Percentiles rank a stretch among this genome's conserved stretches.
These are phyloP conservation scores for Aspergillus leporis DNA, from an alignment of 495 filamentous ascomycete species.

Conservation along the genomic window DNA sequence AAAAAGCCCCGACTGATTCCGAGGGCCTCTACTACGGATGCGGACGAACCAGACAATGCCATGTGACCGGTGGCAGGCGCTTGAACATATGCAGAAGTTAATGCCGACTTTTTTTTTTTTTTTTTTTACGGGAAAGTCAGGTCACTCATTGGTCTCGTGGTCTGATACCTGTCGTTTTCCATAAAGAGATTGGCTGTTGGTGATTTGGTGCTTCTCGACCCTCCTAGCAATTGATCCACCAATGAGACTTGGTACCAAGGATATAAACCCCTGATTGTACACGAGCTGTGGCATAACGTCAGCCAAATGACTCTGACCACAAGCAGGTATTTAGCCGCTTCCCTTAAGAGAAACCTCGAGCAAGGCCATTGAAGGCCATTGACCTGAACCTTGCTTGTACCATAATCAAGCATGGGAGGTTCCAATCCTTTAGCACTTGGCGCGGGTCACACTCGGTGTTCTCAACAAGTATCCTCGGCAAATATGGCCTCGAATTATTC, in stretches of 20 bases:
- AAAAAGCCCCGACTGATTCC: conserved; percentile 32
- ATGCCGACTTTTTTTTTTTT: not conserved
- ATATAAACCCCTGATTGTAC: not conserved
- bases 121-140: not conserved
- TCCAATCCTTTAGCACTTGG: conserved; percentile 4
- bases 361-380: no score
- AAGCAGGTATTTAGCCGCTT: not conserved
- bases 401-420: not conserved
- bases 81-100: not conserved
- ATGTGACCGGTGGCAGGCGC: conserved; percentile 4
- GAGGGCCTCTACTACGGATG: conserved; percentile 24
- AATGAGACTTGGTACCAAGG: not conserved
- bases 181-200: not conserved
- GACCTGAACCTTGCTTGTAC: not conserved
- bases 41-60: conserved; percentile 27
- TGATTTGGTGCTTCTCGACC: not conserved
- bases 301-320: conserved; percentile 3
- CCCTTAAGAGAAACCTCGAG: not conserved
- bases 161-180: not conserved
- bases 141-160: not conserved
- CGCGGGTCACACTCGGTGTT: not conserved
- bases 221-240: not conserved
- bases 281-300: not conserved
- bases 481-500: conserved; percentile 5
- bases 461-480: not conserved